These are phyloP conservation scores for Naganishia sp. DNA, from an alignment of 1,284 basidiomycete species.

Conservation along the genomic window DNA sequence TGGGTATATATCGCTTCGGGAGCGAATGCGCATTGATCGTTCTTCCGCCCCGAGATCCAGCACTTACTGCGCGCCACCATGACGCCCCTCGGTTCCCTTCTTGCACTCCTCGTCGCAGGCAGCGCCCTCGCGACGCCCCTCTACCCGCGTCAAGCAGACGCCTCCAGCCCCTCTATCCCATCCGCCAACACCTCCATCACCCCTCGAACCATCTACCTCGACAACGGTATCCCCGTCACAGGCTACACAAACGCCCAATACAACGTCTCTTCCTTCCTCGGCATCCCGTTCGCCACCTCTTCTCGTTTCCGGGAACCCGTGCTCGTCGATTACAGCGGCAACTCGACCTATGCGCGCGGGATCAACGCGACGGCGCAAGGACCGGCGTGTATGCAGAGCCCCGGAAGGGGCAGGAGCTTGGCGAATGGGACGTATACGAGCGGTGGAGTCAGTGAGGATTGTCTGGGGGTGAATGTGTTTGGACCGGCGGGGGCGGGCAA, in stretches of 20 bases:
- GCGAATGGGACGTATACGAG: slow-evolving; percentile 23
- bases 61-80: background rate
- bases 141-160: background rate
- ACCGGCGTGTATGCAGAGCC: slow-evolving; percentile 46
- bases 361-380: slow-evolving; percentile 39
- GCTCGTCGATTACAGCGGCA: slow-evolving; percentile 32
- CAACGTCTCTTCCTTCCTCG: slow-evolving; percentile 54
- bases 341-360: slow-evolving; percentile 28
- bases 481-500: slow-evolving; percentile 37
- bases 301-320: slow-evolving; percentile 54
- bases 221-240: background rate
- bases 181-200: slow-evolving; percentile 8
- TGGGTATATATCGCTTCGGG: too few relatives aligned
- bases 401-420: slow-evolving; percentile 30
- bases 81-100: background rate
- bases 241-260: slow-evolving; percentile 18
- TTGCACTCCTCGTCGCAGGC: background rate
- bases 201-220: background rate
- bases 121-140: background rate
- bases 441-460: slow-evolving; percentile 49
- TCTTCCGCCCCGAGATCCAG: too few relatives aligned
- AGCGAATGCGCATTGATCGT: too few relatives aligned
- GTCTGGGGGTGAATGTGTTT: slow-evolving; percentile 54
- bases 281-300: slow-evolving; percentile 65
- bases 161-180: background rate